phyloP scores from a whole-genome alignment of 2,329 filamentous ascomycete genomes.

The Cladosporium sp. region DNA sequence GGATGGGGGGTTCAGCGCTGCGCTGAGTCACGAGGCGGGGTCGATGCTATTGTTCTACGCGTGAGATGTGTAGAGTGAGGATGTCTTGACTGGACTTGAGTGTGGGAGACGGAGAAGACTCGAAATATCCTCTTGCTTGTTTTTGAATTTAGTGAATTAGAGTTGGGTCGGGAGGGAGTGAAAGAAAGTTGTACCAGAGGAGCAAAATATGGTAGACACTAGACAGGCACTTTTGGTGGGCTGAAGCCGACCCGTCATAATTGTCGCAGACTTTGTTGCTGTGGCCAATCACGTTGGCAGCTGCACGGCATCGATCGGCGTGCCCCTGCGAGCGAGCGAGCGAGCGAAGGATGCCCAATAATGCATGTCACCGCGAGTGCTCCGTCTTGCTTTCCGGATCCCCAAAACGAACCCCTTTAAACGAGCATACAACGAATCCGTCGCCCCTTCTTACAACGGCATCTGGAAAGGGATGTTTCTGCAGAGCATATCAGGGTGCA shows the following conservation, averaged over 20 bases:
- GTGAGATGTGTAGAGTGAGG: background rate
- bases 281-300: background rate
- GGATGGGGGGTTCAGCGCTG: background rate
- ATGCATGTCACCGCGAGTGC: background rate
- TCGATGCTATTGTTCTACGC: conserved; percentile 10
- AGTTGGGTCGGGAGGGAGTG: background rate
- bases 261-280: too few relatives aligned
- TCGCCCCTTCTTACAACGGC: background rate
- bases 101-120: background rate
- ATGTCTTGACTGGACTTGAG: conserved; percentile 1
- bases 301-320: background rate
- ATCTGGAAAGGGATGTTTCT: background rate
- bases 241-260: too few relatives aligned
- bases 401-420: background rate
- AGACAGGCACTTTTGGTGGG: background rate
- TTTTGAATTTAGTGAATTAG: background rate
- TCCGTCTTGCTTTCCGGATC: background rate
- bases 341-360: background rate
- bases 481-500: background rate
- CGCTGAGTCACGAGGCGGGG: conserved; percentile 18
- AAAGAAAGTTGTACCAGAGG: background rate
- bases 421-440: background rate
- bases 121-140: background rate
- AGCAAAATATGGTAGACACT: background rate
- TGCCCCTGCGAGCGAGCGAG: background rate